Base-by-base conservation (phyloP, 352 stramenopile species). In the Pythium dissotocum region DNA sequence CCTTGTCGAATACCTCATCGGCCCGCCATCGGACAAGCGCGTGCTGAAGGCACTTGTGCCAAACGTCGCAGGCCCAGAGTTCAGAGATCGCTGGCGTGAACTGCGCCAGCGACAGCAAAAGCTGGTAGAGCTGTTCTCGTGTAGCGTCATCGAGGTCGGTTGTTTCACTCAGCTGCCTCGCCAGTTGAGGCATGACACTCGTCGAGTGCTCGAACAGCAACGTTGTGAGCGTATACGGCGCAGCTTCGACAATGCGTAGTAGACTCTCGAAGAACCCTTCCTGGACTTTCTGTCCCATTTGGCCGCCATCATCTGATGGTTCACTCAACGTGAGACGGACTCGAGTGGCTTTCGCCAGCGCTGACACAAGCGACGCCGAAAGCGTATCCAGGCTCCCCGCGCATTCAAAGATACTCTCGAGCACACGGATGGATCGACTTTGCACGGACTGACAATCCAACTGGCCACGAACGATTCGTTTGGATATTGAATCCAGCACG, bases 401-500 rank as follows among this genome's bases (percentile, higher is more conserved):
- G 42, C 42, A 51, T 26, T 13, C 42, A 26, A 51, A 8, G 18
- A 51, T 13, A 51, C 16, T 10, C 14, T 6, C 33, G 10, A 46
- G 33, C 10, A 21, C 58, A 42, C 14, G 9, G 16, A 7, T 9
- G 4, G 8, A 58, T 53, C 13, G 35, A 33, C 5, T 6, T 2
- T 14, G 4, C 51, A 36, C 51, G 3, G 13, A 2, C 1, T 38
- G 2, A 1, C 30, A 18, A 16, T 57, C 26, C 9, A 79, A 42
- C 14, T 63, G 36, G 24, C 61, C 63, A 14, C 30, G 55, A 16
- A 21, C 40, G 9, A 63, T 13, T 18, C 68, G 61, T 9, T 52
- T 51, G 18, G 1, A 46, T 4, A 79, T 38, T 9, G 65, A 66
- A 54, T 77, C 65, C 7, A 28, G 10, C 9, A 86, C 60, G 16